These are phyloP conservation scores for Ascobolus immersus DNA, from an alignment of 495 filamentous ascomycete genomes.

Conservation along the genomic window DNA sequence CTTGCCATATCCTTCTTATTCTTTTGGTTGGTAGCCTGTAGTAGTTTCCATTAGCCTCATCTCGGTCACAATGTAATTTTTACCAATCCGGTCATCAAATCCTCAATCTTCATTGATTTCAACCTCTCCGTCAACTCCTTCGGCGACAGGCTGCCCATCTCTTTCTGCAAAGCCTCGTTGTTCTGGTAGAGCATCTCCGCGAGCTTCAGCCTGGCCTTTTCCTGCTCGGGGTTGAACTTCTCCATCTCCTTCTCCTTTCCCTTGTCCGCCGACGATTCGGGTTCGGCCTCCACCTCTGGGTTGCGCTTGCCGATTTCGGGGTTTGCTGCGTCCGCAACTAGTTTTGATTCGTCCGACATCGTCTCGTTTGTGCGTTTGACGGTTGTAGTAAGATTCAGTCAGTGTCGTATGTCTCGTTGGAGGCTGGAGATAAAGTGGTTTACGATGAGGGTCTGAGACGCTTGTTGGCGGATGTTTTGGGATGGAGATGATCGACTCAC, in stretches of 20 bases:
- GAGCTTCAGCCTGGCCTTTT: constrained; percentile 9
- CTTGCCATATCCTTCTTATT: constrained; percentile 85
- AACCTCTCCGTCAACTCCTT: constrained; percentile 28
- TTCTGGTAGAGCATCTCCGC: constrained; percentile 28
- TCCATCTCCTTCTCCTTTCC: constrained; percentile 27
- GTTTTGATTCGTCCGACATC: constrained; percentile 9
- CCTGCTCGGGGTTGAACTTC: constrained; percentile 26
- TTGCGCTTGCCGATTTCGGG: constrained; percentile 19
- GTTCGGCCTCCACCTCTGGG: constrained; percentile 13
- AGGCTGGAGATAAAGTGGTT: no score
- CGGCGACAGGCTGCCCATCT: constrained; percentile 20
- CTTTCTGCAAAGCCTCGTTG: constrained; percentile 35
- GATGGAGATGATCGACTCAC: no score
- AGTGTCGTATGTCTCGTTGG: no score
- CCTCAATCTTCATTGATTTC: constrained; percentile 44
- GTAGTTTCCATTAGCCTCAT: constrained; percentile 2
- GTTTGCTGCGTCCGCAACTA: constrained; percentile 12
- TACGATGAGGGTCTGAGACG: no score
- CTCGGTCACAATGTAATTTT: constrained; percentile 1
- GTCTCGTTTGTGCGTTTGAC: not conserved
- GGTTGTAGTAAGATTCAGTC: no score
- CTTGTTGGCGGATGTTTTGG: no score
- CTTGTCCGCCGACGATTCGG: constrained; percentile 13
- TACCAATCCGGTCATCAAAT: constrained; percentile 56
- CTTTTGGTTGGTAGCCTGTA: constrained; percentile 38